Evolutionary conservation across 352 stramenopile species (phyloP), one percentile per base, ranked within the genome.

Genomic region (Phytopythium boreale): DNA sequence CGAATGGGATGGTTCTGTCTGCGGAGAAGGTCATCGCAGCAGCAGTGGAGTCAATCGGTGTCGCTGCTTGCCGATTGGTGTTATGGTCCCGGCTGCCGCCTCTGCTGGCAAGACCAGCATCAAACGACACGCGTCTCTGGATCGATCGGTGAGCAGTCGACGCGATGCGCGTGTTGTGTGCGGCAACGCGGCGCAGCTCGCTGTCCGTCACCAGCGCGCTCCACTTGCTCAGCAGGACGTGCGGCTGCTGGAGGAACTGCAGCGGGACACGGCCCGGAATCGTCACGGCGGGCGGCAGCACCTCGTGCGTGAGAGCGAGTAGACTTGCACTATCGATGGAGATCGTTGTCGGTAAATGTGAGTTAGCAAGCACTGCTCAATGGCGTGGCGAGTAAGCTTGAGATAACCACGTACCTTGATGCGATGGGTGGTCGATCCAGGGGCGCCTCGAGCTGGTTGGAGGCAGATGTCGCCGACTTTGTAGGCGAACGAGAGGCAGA

Each of bases 161-260:
- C n/a, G 70, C 62, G 47, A 90, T 68, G 12, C 78, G 80, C 31
- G 71, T 67, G 66, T 94, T 94, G 61, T 80, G 75, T 9, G 81
- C 78, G 8, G 80, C 83, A 49, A 94, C 71, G 20, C 82, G 83
- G 17, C 70, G 64, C 8, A 94, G 68, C 12, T 84, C 90, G 1
- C 66, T 63, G 62, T 94, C 75, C 1, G 83, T 87, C 2, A 92
- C 83, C 20, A 92, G 77, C 6, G 82, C 75, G 8, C 79, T 92
- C 83, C 85, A 94, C 20, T 76, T 75, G 62, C 69, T 84, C 10
- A 94, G 62, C 57, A 77, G 72, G 22, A 92, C 74, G 29, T 80
- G 62, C 20, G 70, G 49, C 20, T 65, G 63, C 59, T 92, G 82
- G 10, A 92, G 62, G 29, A 91, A 83, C 58, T 91, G 80, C 15